These are phyloP conservation scores for Plenodomus biglobosus DNA, from an alignment of 2,329 filamentous ascomycete species.

Conservation along the genomic window DNA sequence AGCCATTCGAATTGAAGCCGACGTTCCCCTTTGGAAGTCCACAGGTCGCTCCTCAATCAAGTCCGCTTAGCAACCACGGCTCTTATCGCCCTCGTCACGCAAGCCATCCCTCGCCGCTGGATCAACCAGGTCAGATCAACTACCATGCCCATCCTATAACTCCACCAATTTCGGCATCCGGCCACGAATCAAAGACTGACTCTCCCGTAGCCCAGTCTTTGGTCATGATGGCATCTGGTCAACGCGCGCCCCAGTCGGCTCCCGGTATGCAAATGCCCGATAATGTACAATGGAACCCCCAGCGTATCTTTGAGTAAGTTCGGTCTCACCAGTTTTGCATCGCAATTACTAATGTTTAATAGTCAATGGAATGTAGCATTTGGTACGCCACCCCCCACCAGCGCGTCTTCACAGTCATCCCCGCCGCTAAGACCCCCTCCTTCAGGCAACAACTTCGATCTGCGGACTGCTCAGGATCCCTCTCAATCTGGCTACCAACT, in stretches of 20 bases:
- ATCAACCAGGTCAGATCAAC: constrained; percentile 62
- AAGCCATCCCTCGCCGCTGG: constrained; percentile 53
- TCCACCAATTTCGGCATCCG: constrained; percentile 74
- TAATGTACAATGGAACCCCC: constrained; percentile 76
- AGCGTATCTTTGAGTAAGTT: constrained; percentile 85
- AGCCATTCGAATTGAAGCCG: constrained; percentile 85
- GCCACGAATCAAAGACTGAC: constrained; percentile 75
- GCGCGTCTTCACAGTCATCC: constrained; percentile 47
- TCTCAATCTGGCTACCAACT: constrained; percentile 39
- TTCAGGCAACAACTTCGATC: constrained; percentile 44
- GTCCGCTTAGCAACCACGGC: constrained; percentile 59
- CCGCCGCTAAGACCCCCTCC: constrained; percentile 49
- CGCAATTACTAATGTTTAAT: constrained; percentile 18
- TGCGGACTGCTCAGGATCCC: constrained; percentile 40
- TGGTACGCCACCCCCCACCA: constrained; percentile 61
- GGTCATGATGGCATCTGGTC: constrained; percentile 65
- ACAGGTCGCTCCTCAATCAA: constrained; percentile 61
- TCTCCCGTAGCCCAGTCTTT: constrained; percentile 72
- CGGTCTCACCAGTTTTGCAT: neutral
- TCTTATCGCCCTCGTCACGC: constrained; percentile 55
- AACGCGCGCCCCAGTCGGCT: constrained; percentile 54
- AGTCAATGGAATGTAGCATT: constrained; percentile 97
- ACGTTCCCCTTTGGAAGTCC: constrained; percentile 87
- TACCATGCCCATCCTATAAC: constrained; percentile 70
- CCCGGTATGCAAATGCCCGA: constrained; percentile 63